A percentile compares a stretch with the other conserved stretches of the same genome.
Conservation (phyloP, 768 basidiomycete species). For the Lactarius pseudohatsudake region DNA sequence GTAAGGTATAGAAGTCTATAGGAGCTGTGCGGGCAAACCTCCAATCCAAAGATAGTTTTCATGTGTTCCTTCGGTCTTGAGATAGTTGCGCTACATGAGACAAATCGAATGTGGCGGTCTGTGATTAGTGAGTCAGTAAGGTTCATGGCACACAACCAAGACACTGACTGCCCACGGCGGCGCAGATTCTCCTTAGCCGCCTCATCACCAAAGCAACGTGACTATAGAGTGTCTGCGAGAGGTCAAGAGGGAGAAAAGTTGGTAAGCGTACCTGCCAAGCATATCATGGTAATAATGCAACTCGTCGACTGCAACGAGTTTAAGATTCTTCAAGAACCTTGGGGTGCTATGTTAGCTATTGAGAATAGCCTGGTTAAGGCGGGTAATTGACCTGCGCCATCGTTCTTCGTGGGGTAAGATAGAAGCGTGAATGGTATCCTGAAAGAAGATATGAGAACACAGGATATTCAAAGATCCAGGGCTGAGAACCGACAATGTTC, state of each 20-base stretch:
- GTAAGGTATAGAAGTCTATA: background rate
- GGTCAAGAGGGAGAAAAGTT: background rate
- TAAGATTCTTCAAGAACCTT: constrained; percentile 76
- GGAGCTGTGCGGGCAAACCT: constrained; percentile 33
- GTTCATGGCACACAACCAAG: background rate
- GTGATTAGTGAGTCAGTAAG: background rate
- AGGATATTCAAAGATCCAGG: constrained; percentile 26
- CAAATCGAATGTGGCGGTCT: constrained; percentile 62
- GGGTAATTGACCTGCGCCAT: constrained; percentile 63
- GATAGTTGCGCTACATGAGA: constrained; percentile 90
- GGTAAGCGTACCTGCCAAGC: constrained; percentile 64
- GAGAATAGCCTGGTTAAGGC: constrained; percentile 15
- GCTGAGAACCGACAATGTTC: constrained; percentile 61
- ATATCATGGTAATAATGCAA: constrained; percentile 82
- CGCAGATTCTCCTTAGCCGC: constrained; percentile 71
- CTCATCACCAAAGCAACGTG: constrained; percentile 81
- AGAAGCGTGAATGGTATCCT: constrained; percentile 86
- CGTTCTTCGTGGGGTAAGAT: constrained; percentile 81
- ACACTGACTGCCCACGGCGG: constrained; percentile 66
- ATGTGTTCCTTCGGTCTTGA: constrained; percentile 74
- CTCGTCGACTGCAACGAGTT: constrained; percentile 81
- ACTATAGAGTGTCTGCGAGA: constrained; percentile 38
- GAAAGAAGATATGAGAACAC: constrained; percentile 18
- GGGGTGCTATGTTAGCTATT: background rate
- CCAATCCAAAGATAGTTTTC: constrained; percentile 70